Evolutionary conservation across 257 asterid species (phyloP), one percentile per base, ranked within the genome.

Genomic region (Jasminum sambac): DNA sequence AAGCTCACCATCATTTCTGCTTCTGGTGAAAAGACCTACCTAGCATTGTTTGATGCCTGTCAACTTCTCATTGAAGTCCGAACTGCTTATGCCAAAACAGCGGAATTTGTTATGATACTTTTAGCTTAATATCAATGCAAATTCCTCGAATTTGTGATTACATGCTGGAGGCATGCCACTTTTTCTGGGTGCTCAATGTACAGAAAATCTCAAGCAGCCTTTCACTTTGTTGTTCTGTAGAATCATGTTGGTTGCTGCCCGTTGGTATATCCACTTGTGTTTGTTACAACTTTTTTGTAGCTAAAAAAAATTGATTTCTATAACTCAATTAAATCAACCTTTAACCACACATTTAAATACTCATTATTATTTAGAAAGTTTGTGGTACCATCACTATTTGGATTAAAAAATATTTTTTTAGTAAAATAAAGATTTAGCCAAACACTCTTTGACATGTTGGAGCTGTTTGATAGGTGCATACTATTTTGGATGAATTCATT

Each of bases 401-500:
- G 4, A 30, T 4, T 30, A 30, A 30, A 30, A 30, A 30, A 4
- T 30, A 30, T 1, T 30, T 30, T 4, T 30, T 30, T 30, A 1
- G 36, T 30, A 30, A 30, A 30, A 30, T 4, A 30, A 30, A 30
- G 4, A 4, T 30, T 30, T 30, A 30, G 36, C 36, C 36, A 30
- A 30, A 30, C 36, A 4, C 36, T 1, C 36, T 30, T 30, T 30
- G n/a, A n/a, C 36, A 19, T 36, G 46, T 41, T 38, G 63, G 59
- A 24, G 71, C 43, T 62, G 59, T 77, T 76, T 39, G 71, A 73
- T 86, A 91, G 98, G 95, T 94, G 77, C 97, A 94, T 82, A 83
- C 90, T 67, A 83, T 94, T 72, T 78, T 94, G 83, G 96, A 94
- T 66, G 99, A 94, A 82, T 85, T 94, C 68, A 86, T 94, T 67